Evolutionary conservation across 2,329 filamentous ascomycete genomes (phyloP).

Genomic region (Botrytis fabae): DNA sequence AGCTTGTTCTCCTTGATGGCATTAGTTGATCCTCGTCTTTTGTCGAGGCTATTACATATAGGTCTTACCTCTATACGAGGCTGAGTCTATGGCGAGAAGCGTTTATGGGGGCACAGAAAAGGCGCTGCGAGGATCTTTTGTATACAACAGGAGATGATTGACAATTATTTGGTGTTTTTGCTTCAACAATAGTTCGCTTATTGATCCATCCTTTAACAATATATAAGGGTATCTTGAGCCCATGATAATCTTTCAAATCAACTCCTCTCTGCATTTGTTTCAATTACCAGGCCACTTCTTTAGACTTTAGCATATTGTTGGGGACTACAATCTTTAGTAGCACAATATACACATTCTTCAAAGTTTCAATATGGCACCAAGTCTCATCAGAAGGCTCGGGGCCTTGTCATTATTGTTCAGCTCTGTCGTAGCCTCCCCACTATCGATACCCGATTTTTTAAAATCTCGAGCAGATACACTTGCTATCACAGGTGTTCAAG

Average conservation of each 20-base stretch:
- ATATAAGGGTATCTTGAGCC: neutral
- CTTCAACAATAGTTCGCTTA: neutral
- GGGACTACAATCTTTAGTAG: neutral
- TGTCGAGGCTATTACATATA: slow-evolving; percentile 6
- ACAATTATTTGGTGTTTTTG: neutral
- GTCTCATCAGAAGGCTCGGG: slow-evolving; percentile 1
- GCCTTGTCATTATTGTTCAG: neutral
- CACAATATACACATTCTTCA: neutral
- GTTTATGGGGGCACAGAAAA: slow-evolving; percentile 2
- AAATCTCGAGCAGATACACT: slow-evolving; percentile 9
- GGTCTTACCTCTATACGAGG: slow-evolving; percentile 8
- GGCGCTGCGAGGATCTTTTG: neutral
- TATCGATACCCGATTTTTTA: neutral
- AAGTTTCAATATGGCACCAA: neutral
- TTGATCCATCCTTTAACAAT: neutral
- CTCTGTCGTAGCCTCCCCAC: slow-evolving; percentile 7
- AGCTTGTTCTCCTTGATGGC: neutral
- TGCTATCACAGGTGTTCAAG: slow-evolving; percentile 19
- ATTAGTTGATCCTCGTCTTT: neutral
- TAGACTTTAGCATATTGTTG: neutral
- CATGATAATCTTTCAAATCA: neutral
- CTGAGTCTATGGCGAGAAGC: slow-evolving; percentile 5
- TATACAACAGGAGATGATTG: neutral
- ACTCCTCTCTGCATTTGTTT: neutral
- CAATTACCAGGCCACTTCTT: neutral